Conservation (phyloP, 2,329 filamentous ascomycete genomes). For the Ophiostoma angusticollis region DNA sequence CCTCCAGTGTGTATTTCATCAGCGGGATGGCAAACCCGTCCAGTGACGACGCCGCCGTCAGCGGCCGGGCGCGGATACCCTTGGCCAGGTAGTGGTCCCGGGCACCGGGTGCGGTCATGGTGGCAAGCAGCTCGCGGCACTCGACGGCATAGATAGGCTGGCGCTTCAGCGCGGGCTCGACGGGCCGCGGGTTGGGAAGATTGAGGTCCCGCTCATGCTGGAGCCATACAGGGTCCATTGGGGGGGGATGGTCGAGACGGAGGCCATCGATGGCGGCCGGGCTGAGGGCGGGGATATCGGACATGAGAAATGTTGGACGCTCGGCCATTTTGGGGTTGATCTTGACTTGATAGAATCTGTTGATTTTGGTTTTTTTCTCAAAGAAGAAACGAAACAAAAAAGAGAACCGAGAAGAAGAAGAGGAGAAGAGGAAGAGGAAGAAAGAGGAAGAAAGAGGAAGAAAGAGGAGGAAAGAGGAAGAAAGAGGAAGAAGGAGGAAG, state of each 20-base stretch:
- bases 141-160: conserved; percentile 29
- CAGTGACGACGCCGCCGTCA: conserved; percentile 21
- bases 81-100: conserved; percentile 25
- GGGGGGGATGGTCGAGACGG: conserved; percentile 23
- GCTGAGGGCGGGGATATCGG: not conserved
- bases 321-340: too few relatives aligned
- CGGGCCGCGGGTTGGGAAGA: conserved; percentile 16
- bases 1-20: conserved; percentile 18
- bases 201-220: conserved; percentile 23
- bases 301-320: not conserved
- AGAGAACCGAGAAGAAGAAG: not conserved
- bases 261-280: conserved; percentile 13
- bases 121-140: conserved; percentile 25
- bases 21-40: conserved; percentile 26
- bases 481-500: not conserved
- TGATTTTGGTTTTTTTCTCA: too few relatives aligned
- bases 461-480: not conserved
- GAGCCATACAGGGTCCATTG: conserved; percentile 28
- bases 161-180: conserved; percentile 19
- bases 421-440: not conserved
- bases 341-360: too few relatives aligned
- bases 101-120: conserved; percentile 23
- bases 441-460: not conserved
- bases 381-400: too few relatives aligned
- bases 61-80: conserved; percentile 19